These are phyloP conservation scores for Malus sieversii DNA, from an alignment of 306 rosid genomes.

Conservation along the genomic window DNA sequence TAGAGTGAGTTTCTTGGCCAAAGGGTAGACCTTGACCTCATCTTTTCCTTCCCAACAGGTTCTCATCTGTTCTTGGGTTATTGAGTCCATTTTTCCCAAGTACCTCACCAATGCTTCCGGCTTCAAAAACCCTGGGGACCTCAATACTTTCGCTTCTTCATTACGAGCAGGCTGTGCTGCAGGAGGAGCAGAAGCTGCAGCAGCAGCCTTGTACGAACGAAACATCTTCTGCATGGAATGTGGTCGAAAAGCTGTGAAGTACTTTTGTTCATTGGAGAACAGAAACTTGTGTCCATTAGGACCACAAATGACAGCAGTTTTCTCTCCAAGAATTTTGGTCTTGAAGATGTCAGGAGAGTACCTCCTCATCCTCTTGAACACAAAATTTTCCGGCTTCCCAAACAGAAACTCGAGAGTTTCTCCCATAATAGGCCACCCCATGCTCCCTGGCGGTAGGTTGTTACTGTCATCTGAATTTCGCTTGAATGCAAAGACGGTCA, in stretches of 20 bases:
- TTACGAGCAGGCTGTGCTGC: not conserved
- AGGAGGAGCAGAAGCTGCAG: not conserved
- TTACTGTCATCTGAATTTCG: not conserved
- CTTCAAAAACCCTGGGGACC: conserved; percentile 37
- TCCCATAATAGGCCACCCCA: conserved; percentile 45
- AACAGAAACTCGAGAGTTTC: conserved; percentile 35
- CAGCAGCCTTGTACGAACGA: conserved; percentile 2
- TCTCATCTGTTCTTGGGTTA: conserved; percentile 29
- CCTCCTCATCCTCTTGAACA: conserved; percentile 21
- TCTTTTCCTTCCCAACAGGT: conserved; percentile 38
- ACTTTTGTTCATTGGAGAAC: conserved; percentile 34
- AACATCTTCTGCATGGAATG: conserved; percentile 16
- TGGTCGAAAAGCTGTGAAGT: conserved; percentile 23
- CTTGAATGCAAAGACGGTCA: conserved; percentile 4
- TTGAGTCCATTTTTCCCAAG: conserved; percentile 34
- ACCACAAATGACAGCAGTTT: conserved; percentile 42
- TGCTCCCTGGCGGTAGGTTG: conserved; percentile 43
- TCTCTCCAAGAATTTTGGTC: conserved; percentile 40
- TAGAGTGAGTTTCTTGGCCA: conserved; percentile 31
- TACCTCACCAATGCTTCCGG: conserved; percentile 40
- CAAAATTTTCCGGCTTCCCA: conserved; percentile 25
- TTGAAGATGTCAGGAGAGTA: conserved; percentile 37
- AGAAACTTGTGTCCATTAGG: conserved; percentile 38
- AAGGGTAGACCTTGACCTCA: conserved; percentile 24
- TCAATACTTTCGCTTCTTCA: not conserved